Evolutionary conservation across 2,329 filamentous ascomycete genomes (phyloP).

Genomic region (Neopestalotiopsis sp.): DNA sequence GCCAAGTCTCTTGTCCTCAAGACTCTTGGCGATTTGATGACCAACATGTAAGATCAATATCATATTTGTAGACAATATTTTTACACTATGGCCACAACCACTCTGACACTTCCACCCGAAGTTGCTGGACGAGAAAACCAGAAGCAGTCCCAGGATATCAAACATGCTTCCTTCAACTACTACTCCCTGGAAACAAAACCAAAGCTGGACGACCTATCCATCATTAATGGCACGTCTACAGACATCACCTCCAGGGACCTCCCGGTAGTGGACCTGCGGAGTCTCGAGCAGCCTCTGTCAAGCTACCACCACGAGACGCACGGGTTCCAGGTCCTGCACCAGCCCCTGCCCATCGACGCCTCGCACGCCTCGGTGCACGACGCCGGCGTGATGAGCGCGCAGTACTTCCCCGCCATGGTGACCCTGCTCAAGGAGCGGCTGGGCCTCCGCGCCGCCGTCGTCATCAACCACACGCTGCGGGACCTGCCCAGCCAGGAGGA

Average conservation of each 20-base stretch:
- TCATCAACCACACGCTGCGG: constrained; percentile 12
- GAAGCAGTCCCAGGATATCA: background rate
- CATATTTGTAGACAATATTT: background rate
- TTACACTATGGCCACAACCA: background rate
- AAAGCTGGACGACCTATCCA: constrained; percentile 5
- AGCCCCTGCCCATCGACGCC: constrained; percentile 4
- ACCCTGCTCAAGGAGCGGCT: background rate
- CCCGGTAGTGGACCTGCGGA: constrained; percentile 2
- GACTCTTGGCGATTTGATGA: background rate
- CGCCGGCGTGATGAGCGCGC: background rate
- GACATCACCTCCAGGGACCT: background rate
- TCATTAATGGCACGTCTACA: background rate
- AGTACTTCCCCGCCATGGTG: constrained; percentile 10
- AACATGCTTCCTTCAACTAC: constrained; percentile 10
- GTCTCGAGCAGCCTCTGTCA: background rate
- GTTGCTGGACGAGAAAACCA: background rate
- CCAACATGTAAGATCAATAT: background rate
- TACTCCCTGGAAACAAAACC: background rate
- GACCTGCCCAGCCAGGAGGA: background rate
- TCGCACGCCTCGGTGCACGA: constrained; percentile 4
- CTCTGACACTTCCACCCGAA: background rate
- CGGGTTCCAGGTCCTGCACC: constrained; percentile 9
- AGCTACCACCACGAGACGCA: constrained; percentile 7
- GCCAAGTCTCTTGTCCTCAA: background rate
- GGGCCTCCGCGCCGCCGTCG: background rate